These are phyloP conservation scores for Ulota crispa DNA, from an alignment of 225 moss, liverwort and hornwort species.

Conservation along the genomic window DNA sequence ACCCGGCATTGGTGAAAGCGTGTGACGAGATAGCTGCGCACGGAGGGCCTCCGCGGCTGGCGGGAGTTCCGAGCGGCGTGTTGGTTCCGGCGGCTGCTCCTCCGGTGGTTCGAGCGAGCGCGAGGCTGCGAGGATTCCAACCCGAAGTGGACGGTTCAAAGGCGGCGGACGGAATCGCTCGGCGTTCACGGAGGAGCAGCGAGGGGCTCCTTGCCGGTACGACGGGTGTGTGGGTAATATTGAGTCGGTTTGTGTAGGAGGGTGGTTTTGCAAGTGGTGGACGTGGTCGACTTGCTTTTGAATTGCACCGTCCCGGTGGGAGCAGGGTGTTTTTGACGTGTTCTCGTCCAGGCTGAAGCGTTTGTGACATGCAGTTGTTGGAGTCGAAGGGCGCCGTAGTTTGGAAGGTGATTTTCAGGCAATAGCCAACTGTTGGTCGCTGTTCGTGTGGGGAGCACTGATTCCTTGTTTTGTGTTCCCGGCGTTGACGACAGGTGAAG, in stretches of 20 bases:
- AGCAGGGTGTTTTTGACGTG: neutral
- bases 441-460: neutral
- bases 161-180: conserved; percentile 39
- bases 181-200: conserved; percentile 57
- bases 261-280: neutral
- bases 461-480: neutral
- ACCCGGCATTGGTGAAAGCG: conserved; percentile 61
- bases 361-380: too few relatives aligned
- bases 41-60: conserved; percentile 54
- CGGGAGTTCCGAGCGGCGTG: conserved; percentile 50
- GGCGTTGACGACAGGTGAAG: conserved; percentile 34
- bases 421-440: neutral
- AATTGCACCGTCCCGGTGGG: neutral
- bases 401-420: neutral
- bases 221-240: conserved; percentile 19
- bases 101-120: conserved; percentile 66
- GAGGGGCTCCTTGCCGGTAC: conserved; percentile 63
- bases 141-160: conserved; percentile 60
- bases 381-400: neutral
- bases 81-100: conserved; percentile 49
- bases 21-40: conserved; percentile 66
- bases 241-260: neutral
- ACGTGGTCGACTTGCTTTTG: neutral
- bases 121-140: conserved; percentile 67
- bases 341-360: neutral